Evolutionary conservation across 352 stramenopile species (phyloP), one percentile per base, ranked within the genome.

Genomic region (Globisporangium heterothallicum): DNA sequence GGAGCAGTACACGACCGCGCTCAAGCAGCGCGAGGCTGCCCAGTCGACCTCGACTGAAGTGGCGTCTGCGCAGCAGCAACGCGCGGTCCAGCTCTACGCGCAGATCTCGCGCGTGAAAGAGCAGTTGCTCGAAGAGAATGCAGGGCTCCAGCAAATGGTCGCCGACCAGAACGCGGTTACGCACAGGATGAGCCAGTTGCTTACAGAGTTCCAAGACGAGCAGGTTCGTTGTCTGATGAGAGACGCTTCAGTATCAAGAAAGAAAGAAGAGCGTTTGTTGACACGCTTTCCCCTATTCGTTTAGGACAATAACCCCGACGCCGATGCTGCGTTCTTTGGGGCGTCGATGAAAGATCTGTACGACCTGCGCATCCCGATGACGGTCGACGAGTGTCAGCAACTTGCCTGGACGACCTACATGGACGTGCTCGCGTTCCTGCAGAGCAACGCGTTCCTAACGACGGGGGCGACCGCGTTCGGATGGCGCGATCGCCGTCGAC

Each of bases 101-200:
- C 55, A 81, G 40, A 50, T 83, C 32, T 74, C 71, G 38, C 59
- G 66, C 25, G 55, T 70, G 18, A 79, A 79, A 25, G 72, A 88
- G 47, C 58, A 63, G 41, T 66, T 88, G 13, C 56, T 64, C 9
- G 51, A 63, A 46, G 74, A 80, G 49, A 82, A 85, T 47, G 64
- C 79, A 8, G 54, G 67, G 54, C 57, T 86, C 48, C 63, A 72
- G 24, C 59, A 70, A 12, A 56, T 73, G n/a, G 51, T 67, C 21
- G 56, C 69, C 12, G 56, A 64, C n/a, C 70, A 81, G 34, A 52
- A 53, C n/a, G 63, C 71, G 30, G 70, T 84, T 46, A 53, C 71
- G 36, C 61, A 71, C 19, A 70, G 63, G 47, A 57, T 77, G 25
- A 47, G 70, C 42, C 58, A 66, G 32, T 51, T 73, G 19, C 46